Evolutionary conservation across 495 filamentous ascomycete species (phyloP), one percentile per base, ranked within the genome.

Genomic region (Penicillium waksmanii): DNA sequence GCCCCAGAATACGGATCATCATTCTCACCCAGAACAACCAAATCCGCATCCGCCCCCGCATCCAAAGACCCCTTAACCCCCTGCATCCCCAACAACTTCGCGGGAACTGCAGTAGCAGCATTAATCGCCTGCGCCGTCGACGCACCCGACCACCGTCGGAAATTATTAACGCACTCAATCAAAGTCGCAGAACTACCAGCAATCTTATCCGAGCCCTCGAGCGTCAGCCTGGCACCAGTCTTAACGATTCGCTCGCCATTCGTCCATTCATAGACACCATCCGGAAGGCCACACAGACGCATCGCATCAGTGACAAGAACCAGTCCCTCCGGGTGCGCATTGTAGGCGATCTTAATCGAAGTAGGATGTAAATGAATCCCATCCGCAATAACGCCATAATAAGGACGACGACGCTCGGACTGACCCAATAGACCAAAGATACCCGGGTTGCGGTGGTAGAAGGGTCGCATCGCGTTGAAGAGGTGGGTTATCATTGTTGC

Each of bases 381-480:
- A 62, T 87, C 87, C 3, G 85, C 76, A 47, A 89, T 88, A 5
- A 88, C 66, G 10, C 82, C 82, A 66, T 82, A 89, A 63, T 74
- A 89, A 0, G 85, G 85, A 3, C 75, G 69, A 4, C 70, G 72
- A 36, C 68, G 71, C 60, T 77, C 75, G 47, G 61, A 75, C 47
- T 82, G 78, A 6, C 84, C 75, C 55, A 96, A 73, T 0, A 93
- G 79, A 19, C 92, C 91, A 67, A 94, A 93, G 62, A 94, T 83
- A 43, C 91, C 91, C 0, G 91, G 91, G 69, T 93, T 89, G 38
- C 91, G 87, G 77, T 94, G 91, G 69, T 92, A 89, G 8, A 94
- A 85, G 15, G 89, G 89, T 5, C 85, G 82, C 91, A 96, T 96
- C 15, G 91, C 92, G 67, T 96, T 96, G 81, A 95, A 96, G 2